phyloP scores from a whole-genome alignment of 2,329 filamentous ascomycete species.

The Exophiala xenobiotica region DNA sequence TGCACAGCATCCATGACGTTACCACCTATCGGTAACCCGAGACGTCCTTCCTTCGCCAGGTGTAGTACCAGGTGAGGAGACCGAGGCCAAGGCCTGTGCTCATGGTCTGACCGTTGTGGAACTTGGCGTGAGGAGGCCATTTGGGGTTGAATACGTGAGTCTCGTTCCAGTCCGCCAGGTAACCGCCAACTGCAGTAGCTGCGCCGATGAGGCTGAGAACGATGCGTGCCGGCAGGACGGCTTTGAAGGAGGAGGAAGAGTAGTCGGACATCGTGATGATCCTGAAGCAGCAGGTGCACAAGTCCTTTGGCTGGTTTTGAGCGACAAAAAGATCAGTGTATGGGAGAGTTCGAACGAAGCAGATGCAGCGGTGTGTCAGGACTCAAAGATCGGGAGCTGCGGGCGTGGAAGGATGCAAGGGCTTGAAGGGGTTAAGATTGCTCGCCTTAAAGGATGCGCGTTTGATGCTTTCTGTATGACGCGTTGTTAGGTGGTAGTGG shows the following conservation, averaged over 20 bases:
- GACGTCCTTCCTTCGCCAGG: conserved; percentile 15
- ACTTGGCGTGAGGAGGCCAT: conserved; percentile 53
- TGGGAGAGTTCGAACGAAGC: too few species aligned
- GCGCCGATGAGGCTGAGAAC: conserved; percentile 11
- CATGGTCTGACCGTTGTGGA: conserved; percentile 57
- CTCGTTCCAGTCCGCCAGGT: conserved; percentile 36
- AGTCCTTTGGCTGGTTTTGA: neutral
- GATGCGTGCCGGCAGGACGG: conserved; percentile 15
- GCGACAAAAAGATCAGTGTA: too few species aligned
- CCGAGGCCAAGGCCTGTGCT: conserved; percentile 27
- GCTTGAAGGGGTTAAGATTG: too few species aligned
- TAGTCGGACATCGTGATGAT: neutral
- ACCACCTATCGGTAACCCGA: too few species aligned
- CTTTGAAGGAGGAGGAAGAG: too few species aligned
- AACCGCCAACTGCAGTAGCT: conserved; percentile 12
- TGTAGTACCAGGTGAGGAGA: conserved; percentile 15
- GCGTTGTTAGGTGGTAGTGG: too few species aligned
- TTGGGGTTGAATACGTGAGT: conserved; percentile 50
- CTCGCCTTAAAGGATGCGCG: too few species aligned
- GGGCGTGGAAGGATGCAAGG: too few species aligned
- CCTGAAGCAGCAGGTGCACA: neutral
- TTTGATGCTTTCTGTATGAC: too few species aligned
- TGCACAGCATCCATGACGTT: too few species aligned
- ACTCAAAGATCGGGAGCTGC: too few species aligned
- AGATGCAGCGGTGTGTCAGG: too few species aligned